Conservation (phyloP, 1,284 basidiomycete genomes). For the Sporisorium reilianum region DNA sequence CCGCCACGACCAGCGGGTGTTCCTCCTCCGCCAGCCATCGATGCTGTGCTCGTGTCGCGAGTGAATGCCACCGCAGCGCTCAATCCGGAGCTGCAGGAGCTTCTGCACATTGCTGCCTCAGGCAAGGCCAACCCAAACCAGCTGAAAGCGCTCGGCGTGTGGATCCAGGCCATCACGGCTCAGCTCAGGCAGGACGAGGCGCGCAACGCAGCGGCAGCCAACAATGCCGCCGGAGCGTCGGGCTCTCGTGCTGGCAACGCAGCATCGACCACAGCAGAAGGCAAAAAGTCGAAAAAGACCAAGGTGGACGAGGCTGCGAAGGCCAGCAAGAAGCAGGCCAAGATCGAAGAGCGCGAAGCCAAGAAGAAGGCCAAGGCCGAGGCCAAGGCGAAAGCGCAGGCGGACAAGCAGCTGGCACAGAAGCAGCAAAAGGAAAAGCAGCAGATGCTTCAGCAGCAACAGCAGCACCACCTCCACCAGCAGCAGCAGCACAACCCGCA, state of each 20-base stretch:
- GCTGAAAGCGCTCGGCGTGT: conserved; percentile 55
- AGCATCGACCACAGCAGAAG: conserved; percentile 27
- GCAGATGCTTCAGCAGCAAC: conserved; percentile 27
- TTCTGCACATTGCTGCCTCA: conserved; percentile 57
- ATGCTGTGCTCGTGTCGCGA: conserved; percentile 53
- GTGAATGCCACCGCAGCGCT: conserved; percentile 57
- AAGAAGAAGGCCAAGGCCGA: conserved; percentile 56
- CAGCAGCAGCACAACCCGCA: conserved; percentile 24
- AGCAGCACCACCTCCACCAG: conserved; percentile 5
- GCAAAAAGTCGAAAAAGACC: conserved; percentile 51
- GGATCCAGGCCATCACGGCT: conserved; percentile 58
- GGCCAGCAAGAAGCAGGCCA: conserved; percentile 53
- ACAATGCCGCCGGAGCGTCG: conserved; percentile 25
- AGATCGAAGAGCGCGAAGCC: conserved; percentile 51
- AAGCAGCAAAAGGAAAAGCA: conserved; percentile 49
- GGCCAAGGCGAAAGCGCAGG: conserved; percentile 44
- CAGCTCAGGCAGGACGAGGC: conserved; percentile 54
- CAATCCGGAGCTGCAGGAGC: conserved; percentile 56
- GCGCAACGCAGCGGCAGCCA: conserved; percentile 41
- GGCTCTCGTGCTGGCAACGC: conserved; percentile 24
- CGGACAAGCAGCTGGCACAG: conserved; percentile 34
- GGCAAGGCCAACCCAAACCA: conserved; percentile 55
- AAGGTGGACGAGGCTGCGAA: conserved; percentile 47
- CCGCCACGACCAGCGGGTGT: conserved; percentile 36
- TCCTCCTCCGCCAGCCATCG: conserved; percentile 51